Conservation (phyloP, 2,329 filamentous ascomycete species). For the Penicillium fuscoglaucum region DNA sequence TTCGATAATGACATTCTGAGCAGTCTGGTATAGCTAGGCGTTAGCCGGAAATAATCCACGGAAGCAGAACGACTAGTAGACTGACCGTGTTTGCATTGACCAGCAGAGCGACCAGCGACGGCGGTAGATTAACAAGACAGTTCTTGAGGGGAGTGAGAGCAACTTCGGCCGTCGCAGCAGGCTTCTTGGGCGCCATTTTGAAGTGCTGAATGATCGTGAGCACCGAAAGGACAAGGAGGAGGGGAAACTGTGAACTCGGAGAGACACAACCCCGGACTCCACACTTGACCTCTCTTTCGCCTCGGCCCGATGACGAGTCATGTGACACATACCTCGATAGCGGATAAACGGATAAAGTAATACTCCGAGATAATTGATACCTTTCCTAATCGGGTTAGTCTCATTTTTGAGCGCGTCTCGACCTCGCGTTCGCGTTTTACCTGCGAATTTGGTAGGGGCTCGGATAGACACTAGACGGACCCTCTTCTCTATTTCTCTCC, state of each 20-base stretch:
- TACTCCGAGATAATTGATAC: constrained; percentile 6
- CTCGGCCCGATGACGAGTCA: constrained; percentile 29
- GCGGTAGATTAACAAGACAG: constrained; percentile 89
- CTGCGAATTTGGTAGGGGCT: constrained; percentile 15
- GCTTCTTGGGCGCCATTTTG: constrained; percentile 50
- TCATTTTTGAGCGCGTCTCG: constrained; percentile 19
- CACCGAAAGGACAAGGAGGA: constrained; percentile 14
- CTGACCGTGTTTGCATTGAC: constrained; percentile 87
- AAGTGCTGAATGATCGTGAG: constrained; percentile 21
- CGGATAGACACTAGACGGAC: constrained; percentile 12
- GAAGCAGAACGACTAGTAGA: constrained; percentile 11
- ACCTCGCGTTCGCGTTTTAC: constrained; percentile 14
- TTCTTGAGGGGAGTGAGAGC: constrained; percentile 86
- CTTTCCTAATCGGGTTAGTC: constrained; percentile 7
- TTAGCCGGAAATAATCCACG: constrained; percentile 21
- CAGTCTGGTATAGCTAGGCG: constrained; percentile 58
- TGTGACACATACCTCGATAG: constrained; percentile 10
- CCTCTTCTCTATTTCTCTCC: constrained; percentile 15
- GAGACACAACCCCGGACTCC: constrained; percentile 24
- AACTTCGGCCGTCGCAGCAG: constrained; percentile 73
- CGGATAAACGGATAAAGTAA: constrained; percentile 8
- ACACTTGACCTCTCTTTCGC: constrained; percentile 29
- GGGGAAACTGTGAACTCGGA: constrained; percentile 15
- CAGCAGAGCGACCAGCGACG: constrained; percentile 78
- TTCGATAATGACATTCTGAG: constrained; percentile 95